Percentiles rank a stretch among this genome's conserved stretches.
Conservation (phyloP, 2,329 filamentous ascomycete species). For the Sporothrix mexicana region DNA sequence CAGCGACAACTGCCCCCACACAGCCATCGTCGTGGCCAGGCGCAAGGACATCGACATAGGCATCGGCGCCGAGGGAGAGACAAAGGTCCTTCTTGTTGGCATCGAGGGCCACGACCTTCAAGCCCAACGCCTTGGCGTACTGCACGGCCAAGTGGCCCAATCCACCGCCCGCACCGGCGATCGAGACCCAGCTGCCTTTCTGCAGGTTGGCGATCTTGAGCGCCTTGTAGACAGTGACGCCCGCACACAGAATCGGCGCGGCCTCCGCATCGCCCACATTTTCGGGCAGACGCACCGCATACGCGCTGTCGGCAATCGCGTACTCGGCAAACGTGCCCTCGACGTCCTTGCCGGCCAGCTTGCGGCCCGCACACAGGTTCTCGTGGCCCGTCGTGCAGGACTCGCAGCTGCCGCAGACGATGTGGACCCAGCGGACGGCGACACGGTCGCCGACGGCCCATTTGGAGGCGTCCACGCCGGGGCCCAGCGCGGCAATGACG, state of each 20-base stretch:
- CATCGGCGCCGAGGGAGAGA: slow-evolving; percentile 58
- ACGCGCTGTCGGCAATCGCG: slow-evolving; percentile 28
- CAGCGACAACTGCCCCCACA: slow-evolving; percentile 42
- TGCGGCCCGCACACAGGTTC: slow-evolving; percentile 77
- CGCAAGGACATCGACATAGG: slow-evolving; percentile 59
- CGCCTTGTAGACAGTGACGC: slow-evolving; percentile 78
- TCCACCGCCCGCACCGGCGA: slow-evolving; percentile 77
- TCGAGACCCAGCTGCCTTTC: slow-evolving; percentile 72
- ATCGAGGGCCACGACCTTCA: slow-evolving; percentile 81
- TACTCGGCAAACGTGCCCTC: slow-evolving; percentile 26
- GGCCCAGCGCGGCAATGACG: slow-evolving; percentile 28
- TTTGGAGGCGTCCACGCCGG: slow-evolving; percentile 8
- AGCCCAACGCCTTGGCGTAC: slow-evolving; percentile 90
- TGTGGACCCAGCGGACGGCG: slow-evolving; percentile 27
- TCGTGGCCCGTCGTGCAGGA: slow-evolving; percentile 99
- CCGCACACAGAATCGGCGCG: slow-evolving; percentile 73
- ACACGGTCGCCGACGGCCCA: slow-evolving; percentile 30
- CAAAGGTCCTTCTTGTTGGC: slow-evolving; percentile 65
- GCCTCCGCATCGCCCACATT: slow-evolving; percentile 59
- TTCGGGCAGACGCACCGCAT: slow-evolving; percentile 18
- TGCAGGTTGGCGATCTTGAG: slow-evolving; percentile 71
- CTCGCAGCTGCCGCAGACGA: slow-evolving; percentile 85
- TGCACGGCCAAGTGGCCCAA: slow-evolving; percentile 76
- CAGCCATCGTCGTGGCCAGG: slow-evolving; percentile 51
- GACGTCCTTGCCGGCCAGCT: slow-evolving; percentile 26